Evolutionary conservation across 805 yeast species (phyloP), one percentile per base, ranked within the genome.

Genomic region (Hanseniaspora valbyensis): DNA sequence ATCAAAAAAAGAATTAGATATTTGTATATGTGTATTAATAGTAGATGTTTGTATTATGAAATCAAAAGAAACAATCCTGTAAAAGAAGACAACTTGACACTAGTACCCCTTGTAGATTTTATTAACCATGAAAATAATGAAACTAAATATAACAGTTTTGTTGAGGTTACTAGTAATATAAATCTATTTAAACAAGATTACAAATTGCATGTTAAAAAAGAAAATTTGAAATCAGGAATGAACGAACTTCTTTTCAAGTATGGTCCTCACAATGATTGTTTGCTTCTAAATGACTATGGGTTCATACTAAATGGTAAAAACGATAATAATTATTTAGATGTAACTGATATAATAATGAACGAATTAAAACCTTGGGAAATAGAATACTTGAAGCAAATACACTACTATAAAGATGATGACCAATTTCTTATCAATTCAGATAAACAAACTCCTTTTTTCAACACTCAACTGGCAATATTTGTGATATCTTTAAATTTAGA

Each of bases 91-190:
- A 82, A 84, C 61, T 80, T 90, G 68, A 86, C 97, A 1, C 68
- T 90, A 76, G 96, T 90, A 0, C 98, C 98, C 0, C 81, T 70
- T 55, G 88, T 89, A 22, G 98, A 90, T 66, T 83, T 85, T 61
- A 67, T 90, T 46, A 92, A 90, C 65, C 97, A 90, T 64, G 57
- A 69, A 13, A 56, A 65, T 3, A 59, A 60, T 2, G 49, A 68
- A 34, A 71, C 72, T 4, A 40, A 33, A 8, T 75, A 71, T 38
- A 80, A 77, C 54, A 77, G 86, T 55, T 67, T 63, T 21, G 71
- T 81, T 60, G 70, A 54, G 71, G 73, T 33, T 68, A 72, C 18
- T 58, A n/a, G 18, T 2, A 25, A 16, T n/a, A 24, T 25, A 2
- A 21, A 40, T 25, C 12, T 48, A 9, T 12, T 14, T 25, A 40